Evolutionary conservation across 2,329 filamentous ascomycete genomes (phyloP).

Genomic region (Stagonosporopsis tanaceti): DNA sequence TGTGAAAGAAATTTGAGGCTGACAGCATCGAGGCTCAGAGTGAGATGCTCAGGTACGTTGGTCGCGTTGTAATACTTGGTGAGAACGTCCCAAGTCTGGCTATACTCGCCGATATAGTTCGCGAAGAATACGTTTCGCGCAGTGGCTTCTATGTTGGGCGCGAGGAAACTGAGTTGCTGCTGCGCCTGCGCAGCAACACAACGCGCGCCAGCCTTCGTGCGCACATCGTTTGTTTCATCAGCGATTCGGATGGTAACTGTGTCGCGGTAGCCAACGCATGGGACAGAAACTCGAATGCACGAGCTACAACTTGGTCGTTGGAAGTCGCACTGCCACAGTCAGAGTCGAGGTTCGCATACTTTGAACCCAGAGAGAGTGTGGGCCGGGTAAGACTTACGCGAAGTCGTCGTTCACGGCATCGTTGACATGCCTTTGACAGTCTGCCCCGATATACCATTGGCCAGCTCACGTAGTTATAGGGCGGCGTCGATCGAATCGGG

Average conservation of each 20-base stretch:
- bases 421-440: conserved; percentile 30
- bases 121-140: conserved; percentile 36
- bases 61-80: conserved; percentile 24
- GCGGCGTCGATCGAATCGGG: neutral
- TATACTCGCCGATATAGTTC: conserved; percentile 38
- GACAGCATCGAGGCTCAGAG: conserved; percentile 38
- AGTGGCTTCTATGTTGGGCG: conserved; percentile 27
- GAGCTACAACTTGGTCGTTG: conserved; percentile 30
- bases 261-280: conserved; percentile 39
- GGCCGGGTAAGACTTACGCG: conserved; percentile 16
- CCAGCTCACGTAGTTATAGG: neutral
- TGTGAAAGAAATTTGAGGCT: conserved; percentile 40
- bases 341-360: neutral
- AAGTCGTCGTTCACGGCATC: conserved; percentile 30
- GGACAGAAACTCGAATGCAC: conserved; percentile 27
- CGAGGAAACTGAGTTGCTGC: conserved; percentile 16
- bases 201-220: conserved; percentile 21
- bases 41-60: conserved; percentile 30
- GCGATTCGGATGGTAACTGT: conserved; percentile 30
- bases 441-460: conserved; percentile 28
- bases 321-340: conserved; percentile 34
- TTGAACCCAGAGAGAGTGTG: neutral
- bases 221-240: conserved; percentile 35
- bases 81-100: conserved; percentile 35
- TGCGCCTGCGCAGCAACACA: conserved; percentile 1